These are phyloP conservation scores for Xylaria scruposa DNA, from an alignment of 495 filamentous ascomycete genomes.

Conservation along the genomic window DNA sequence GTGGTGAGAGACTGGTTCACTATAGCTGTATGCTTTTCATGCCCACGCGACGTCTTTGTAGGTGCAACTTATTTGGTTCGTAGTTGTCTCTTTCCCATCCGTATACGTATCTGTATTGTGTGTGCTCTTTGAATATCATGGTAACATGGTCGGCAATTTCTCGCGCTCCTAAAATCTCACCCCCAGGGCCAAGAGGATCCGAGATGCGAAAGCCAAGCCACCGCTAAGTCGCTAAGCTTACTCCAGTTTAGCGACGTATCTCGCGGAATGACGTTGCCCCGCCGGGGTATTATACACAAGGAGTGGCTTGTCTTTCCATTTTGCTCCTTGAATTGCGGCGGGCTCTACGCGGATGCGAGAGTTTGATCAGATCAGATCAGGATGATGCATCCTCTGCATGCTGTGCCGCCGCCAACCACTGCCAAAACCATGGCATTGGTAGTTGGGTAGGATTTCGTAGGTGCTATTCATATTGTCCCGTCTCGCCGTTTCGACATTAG, in stretches of 20 bases:
- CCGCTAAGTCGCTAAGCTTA: neutral
- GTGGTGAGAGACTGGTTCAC: no score
- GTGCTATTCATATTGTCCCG: neutral
- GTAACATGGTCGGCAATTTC: slow-evolving; percentile 1
- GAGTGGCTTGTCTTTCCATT: neutral
- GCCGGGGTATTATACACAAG: neutral
- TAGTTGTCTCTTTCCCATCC: neutral
- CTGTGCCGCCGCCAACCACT: neutral
- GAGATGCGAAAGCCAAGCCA: neutral
- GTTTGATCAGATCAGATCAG: neutral
- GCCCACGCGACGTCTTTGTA: no score
- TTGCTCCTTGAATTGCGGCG: neutral
- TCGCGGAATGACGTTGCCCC: slow-evolving; percentile 10
- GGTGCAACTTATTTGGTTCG: neutral
- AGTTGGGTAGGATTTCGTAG: neutral
- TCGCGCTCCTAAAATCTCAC: neutral
- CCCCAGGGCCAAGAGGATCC: neutral
- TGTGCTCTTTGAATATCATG: neutral
- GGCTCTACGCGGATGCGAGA: slow-evolving; percentile 7
- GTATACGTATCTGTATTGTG: neutral
- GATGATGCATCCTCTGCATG: slow-evolving; percentile 2
- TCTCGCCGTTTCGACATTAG: neutral
- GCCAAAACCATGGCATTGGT: neutral
- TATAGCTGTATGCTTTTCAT: no score
- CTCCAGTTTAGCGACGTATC: neutral